phyloP scores from a whole-genome alignment of 1,284 basidiomycete genomes.

The Moesziomyces antarcticus region DNA sequence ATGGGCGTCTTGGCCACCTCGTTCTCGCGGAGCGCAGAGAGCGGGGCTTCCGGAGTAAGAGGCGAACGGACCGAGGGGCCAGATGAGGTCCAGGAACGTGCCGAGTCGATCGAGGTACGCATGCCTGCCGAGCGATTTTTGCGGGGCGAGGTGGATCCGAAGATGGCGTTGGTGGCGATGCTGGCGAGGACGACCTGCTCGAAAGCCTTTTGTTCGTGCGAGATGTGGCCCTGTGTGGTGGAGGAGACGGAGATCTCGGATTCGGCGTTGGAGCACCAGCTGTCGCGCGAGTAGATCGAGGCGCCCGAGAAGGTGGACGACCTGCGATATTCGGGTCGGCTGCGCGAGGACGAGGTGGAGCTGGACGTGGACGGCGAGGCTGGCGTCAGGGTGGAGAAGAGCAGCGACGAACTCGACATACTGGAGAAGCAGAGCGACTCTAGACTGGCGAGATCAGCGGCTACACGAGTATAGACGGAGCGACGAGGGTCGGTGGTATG shows the following conservation, averaged over 20 bases:
- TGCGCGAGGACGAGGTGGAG: conserved; percentile 9
- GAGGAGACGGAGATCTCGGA: conserved; percentile 19
- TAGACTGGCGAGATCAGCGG: conserved; percentile 1
- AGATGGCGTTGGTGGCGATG: conserved; percentile 28
- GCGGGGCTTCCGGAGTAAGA: conserved; percentile 10
- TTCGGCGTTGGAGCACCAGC: conserved; percentile 29
- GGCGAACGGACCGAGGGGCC: conserved; percentile 27
- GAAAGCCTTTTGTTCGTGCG: conserved; percentile 24
- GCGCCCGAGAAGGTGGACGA: conserved; percentile 23
- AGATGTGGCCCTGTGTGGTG: conserved; percentile 24
- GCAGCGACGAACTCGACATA: conserved; percentile 34
- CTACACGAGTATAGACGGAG: neutral
- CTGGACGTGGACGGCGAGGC: conserved; percentile 6
- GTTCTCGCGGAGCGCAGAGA: conserved; percentile 23
- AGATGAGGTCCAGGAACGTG: conserved; percentile 22
- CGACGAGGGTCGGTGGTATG: neutral
- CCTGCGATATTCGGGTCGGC: conserved; percentile 19
- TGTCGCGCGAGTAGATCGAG: conserved; percentile 30
- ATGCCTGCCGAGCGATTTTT: conserved; percentile 14
- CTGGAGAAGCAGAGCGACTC: conserved; percentile 5
- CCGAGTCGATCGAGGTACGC: conserved; percentile 27
- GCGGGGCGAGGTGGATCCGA: conserved; percentile 41
- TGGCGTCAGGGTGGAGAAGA: conserved; percentile 14
- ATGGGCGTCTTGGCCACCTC: conserved; percentile 23
- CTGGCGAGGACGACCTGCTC: conserved; percentile 20